Evolutionary conservation across 148 eudicot species (phyloP).

Genomic region (Diospyros lotus): DNA sequence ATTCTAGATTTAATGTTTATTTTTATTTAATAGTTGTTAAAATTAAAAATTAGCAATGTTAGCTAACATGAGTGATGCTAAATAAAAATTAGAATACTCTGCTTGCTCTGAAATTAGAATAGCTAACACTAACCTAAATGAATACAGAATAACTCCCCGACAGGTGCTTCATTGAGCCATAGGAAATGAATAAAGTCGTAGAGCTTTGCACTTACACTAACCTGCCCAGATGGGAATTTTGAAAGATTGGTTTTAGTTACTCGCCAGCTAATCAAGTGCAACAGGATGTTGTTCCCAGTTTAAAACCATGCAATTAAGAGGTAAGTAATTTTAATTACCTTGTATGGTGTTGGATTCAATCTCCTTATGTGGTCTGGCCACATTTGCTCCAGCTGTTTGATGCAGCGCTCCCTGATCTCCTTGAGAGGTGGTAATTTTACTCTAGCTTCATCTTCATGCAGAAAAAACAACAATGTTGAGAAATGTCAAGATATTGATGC

Average conservation of each 20-base stretch:
- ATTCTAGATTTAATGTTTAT: too few species aligned
- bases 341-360: slow-evolving; percentile 91
- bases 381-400: slow-evolving; percentile 75
- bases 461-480: slow-evolving; percentile 3
- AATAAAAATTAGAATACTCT: too few species aligned
- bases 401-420: slow-evolving; percentile 58
- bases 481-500: background rate
- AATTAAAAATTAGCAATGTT: too few species aligned
- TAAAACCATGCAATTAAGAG: background rate
- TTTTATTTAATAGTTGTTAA: too few species aligned
- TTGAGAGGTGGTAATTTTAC: slow-evolving; percentile 58
- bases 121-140: too few species aligned
- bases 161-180: slow-evolving; percentile 82
- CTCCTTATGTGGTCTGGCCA: slow-evolving; percentile 93
- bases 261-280: background rate
- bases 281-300: background rate
- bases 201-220: slow-evolving; percentile 64
- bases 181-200: slow-evolving; percentile 71
- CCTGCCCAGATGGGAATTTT: slow-evolving; percentile 30
- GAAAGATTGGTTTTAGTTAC: background rate
- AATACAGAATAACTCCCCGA: slow-evolving; percentile 49
- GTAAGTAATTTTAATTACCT: slow-evolving; percentile 33
- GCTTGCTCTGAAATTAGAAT: too few species aligned
- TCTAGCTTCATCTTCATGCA: slow-evolving; percentile 50
- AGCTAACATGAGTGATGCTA: too few species aligned